phyloP scores from a whole-genome alignment of 2,329 filamentous ascomycete genomes.

The Neonectria punicea region DNA sequence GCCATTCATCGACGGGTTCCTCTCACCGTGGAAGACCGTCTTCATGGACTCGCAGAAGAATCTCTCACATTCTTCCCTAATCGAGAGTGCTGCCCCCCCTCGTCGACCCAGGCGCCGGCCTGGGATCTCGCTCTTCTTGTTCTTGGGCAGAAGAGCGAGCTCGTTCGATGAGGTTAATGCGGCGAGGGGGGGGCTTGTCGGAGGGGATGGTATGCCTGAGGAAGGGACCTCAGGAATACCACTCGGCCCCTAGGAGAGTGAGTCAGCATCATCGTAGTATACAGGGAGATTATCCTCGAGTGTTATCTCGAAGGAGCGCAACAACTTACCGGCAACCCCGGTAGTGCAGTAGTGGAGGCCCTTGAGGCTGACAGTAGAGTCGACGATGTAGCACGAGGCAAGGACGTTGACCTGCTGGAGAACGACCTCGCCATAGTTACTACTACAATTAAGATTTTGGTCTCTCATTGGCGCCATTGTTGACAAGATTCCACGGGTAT shows the following conservation, averaged over 20 bases:
- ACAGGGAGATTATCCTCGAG: not conserved
- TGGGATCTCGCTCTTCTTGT: conserved; percentile 56
- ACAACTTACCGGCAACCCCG: conserved; percentile 76
- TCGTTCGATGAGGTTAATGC: conserved; percentile 75
- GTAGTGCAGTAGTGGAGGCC: conserved; percentile 97
- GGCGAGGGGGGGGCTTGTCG: conserved; percentile 89
- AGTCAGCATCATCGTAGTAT: conserved; percentile 28
- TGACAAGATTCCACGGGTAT: conserved; percentile 41
- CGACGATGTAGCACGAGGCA: conserved; percentile 91
- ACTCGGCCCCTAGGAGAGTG: conserved; percentile 74
- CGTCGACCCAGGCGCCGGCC: conserved; percentile 62
- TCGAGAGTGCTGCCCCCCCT: conserved; percentile 95
- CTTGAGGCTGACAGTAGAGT: conserved; percentile 76
- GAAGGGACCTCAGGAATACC: conserved; percentile 93
- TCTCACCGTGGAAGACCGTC: conserved; percentile 95
- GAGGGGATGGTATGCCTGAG: conserved; percentile 86
- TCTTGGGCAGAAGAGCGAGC: conserved; percentile 71
- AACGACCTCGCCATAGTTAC: conserved; percentile 79
- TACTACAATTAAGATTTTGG: conserved; percentile 75
- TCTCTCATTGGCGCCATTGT: conserved; percentile 77
- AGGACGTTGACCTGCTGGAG: conserved; percentile 78
- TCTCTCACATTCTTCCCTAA: conserved; percentile 99
- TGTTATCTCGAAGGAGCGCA: conserved; percentile 2
- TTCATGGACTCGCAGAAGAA: conserved; percentile 98
- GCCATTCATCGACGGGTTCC: conserved; percentile 79